Evolutionary conservation across 331 rosid genomes (phyloP).

Genomic region (Quercus phellos): DNA sequence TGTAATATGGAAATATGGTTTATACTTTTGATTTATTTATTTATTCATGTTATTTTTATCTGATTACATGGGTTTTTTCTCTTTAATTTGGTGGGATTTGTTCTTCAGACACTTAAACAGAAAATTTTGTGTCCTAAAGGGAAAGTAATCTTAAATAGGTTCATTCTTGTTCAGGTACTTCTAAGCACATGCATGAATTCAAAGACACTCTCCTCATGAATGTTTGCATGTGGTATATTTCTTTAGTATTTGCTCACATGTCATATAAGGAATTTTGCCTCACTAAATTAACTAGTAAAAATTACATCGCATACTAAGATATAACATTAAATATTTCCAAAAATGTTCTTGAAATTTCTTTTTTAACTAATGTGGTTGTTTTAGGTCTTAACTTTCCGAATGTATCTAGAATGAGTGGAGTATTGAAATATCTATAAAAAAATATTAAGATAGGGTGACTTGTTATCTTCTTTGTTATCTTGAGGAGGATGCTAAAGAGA

Average conservation of each 20-base stretch:
- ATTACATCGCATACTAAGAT: too few species aligned
- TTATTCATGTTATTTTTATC: neutral
- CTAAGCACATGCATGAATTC: neutral
- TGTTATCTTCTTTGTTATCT: too few species aligned
- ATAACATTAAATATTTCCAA: too few species aligned
- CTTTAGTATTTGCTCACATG: neutral
- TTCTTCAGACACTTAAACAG: neutral
- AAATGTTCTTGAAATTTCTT: too few species aligned
- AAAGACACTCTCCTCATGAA: neutral
- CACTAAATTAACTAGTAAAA: too few species aligned
- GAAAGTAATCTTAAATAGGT: neutral
- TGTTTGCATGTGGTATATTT: neutral
- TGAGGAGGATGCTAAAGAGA: too few species aligned
- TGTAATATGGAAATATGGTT: conserved; percentile 1
- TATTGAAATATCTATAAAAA: too few species aligned
- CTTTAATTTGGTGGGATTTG: neutral
- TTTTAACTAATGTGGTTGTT: too few species aligned
- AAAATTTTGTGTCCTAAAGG: neutral
- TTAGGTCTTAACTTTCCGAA: too few species aligned
- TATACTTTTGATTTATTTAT: neutral
- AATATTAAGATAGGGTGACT: too few species aligned
- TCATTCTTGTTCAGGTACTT: neutral
- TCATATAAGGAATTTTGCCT: too few species aligned
- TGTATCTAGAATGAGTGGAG: too few species aligned
- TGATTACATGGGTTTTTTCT: neutral